phyloP scores from a whole-genome alignment of 108 stramenopile genomes.

The Fragilariopsis cylindrus region DNA sequence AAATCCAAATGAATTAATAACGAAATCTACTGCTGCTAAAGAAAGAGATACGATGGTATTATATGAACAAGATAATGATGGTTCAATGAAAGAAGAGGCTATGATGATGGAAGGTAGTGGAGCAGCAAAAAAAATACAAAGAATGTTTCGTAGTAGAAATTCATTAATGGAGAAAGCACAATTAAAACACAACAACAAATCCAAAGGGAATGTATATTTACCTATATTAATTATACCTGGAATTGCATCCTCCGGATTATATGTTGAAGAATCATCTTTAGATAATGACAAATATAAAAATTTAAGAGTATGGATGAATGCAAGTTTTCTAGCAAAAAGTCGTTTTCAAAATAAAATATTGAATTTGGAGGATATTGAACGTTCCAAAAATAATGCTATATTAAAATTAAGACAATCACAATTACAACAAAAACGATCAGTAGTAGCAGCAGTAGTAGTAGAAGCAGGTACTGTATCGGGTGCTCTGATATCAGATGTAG shows the following conservation, averaged over 20 bases:
- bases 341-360: constrained; percentile 1
- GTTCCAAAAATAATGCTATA: background rate
- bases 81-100: too few relatives aligned
- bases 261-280: constrained; percentile 26
- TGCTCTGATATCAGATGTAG: background rate
- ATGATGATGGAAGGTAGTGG: too few relatives aligned
- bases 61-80: too few relatives aligned
- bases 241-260: constrained; percentile 34
- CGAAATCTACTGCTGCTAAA: too few relatives aligned
- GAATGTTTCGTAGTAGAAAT: too few relatives aligned
- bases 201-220: constrained; percentile 7
- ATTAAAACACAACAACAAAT: background rate
- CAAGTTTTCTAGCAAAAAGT: constrained; percentile 16
- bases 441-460: background rate
- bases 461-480: background rate
- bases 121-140: too few relatives aligned
- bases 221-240: constrained; percentile 53
- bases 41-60: too few relatives aligned
- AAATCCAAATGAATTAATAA: too few relatives aligned
- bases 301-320: constrained; percentile 40
- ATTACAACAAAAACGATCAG: background rate
- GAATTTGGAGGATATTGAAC: background rate
- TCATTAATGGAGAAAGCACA: too few relatives aligned
- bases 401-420: background rate
- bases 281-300: constrained; percentile 13